These are phyloP conservation scores for Bolboschoenus planiculmis DNA, from an alignment of 176 grass and related monocot species.

Conservation along the genomic window DNA sequence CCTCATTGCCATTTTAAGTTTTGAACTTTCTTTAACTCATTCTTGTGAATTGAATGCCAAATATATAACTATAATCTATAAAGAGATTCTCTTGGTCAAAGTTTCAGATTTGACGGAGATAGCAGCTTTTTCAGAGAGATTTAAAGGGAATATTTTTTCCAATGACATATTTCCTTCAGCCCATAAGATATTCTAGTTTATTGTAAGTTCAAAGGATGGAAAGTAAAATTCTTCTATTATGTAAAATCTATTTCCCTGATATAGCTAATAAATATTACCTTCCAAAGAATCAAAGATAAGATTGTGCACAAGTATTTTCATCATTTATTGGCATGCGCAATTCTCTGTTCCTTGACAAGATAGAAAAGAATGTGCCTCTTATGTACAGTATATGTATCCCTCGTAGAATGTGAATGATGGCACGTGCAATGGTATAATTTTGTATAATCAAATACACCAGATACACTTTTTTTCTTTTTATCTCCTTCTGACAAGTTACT, in stretches of 20 bases:
- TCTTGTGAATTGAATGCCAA: not conserved
- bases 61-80: slow-evolving; percentile 4
- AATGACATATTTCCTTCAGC: not conserved
- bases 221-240: not conserved
- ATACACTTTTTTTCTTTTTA: not conserved
- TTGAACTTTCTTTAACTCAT: not conserved
- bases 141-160: slow-evolving; percentile 5
- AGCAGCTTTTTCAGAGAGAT: slow-evolving; percentile 10
- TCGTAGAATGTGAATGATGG: not conserved
- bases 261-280: not conserved
- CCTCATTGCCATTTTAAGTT: not conserved
- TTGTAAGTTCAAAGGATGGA: not conserved
- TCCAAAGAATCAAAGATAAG: not conserved
- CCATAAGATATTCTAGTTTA: not conserved
- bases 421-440: not conserved
- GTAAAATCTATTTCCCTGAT: not conserved
- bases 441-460: not conserved
- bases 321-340: not conserved
- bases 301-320: not conserved
- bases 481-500: not conserved
- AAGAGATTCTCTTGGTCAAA: slow-evolving; percentile 13
- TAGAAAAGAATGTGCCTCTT: not conserved
- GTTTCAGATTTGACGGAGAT: slow-evolving; percentile 20
- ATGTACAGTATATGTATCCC: not conserved
- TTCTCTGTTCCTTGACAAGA: not conserved